Evolutionary conservation across 768 basidiomycete species (phyloP).

Genomic region (Crucibulum laeve): DNA sequence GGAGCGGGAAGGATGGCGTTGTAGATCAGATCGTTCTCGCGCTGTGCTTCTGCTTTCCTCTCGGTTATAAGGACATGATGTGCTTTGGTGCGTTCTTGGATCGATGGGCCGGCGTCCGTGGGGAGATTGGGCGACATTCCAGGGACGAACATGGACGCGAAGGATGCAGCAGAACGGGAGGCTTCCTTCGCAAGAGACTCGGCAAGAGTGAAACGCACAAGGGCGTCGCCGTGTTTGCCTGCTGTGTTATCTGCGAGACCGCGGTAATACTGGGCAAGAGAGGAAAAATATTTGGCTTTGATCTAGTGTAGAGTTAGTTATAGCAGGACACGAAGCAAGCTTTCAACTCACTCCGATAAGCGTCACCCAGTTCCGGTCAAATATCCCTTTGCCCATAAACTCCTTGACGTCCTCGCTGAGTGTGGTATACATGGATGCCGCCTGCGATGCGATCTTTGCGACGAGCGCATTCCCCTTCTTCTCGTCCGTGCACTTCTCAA

Average conservation of each 20-base stretch:
- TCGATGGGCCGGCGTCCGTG: conserved; percentile 75
- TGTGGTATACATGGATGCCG: conserved; percentile 73
- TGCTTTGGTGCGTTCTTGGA: conserved; percentile 80
- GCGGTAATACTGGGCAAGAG: conserved; percentile 85
- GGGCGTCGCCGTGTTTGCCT: conserved; percentile 81
- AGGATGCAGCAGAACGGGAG: conserved; percentile 58
- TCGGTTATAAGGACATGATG: conserved; percentile 78
- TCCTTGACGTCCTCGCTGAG: conserved; percentile 94
- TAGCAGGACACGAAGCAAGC: not conserved
- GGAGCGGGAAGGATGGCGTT: conserved; percentile 81
- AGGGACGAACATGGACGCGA: conserved; percentile 67
- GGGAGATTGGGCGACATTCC: conserved; percentile 80
- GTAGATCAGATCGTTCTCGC: conserved; percentile 97
- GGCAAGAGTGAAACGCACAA: conserved; percentile 74
- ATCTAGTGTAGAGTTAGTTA: conserved; percentile 42
- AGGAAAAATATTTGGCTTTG: conserved; percentile 87
- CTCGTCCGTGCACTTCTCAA: conserved; percentile 92
- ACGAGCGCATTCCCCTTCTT: conserved; percentile 80
- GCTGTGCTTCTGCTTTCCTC: conserved; percentile 66
- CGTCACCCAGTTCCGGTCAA: conserved; percentile 92
- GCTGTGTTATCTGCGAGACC: conserved; percentile 71
- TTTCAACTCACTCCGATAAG: conserved; percentile 61
- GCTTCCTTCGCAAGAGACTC: conserved; percentile 85
- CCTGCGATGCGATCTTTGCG: conserved; percentile 80
- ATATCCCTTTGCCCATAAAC: conserved; percentile 93